These are phyloP conservation scores for Saksenaea oblongispora DNA, from an alignment of 371 early-diverging fungal genomes.

Conservation along the genomic window DNA sequence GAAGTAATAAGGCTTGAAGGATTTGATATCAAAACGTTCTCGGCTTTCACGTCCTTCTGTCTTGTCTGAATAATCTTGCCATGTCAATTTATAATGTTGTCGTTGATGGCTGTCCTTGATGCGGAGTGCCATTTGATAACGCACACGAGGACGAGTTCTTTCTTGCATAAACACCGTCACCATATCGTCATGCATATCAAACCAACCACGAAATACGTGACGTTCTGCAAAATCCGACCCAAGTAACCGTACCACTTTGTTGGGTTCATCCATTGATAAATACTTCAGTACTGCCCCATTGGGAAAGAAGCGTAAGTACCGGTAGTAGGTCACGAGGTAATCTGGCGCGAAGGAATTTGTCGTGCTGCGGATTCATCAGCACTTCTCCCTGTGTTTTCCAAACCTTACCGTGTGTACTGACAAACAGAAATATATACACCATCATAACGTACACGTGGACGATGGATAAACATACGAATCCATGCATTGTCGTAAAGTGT, in stretches of 20 bases:
- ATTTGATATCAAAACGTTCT: slow-evolving; percentile 17
- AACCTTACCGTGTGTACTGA: slow-evolving; percentile 40
- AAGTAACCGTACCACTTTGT: slow-evolving; percentile 26
- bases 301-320: slow-evolving; percentile 60
- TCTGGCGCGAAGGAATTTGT: slow-evolving; percentile 32
- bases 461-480: slow-evolving; percentile 47
- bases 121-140: slow-evolving; percentile 36
- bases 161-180: slow-evolving; percentile 25
- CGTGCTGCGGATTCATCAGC: slow-evolving; percentile 46
- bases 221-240: slow-evolving; percentile 21
- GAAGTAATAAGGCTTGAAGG: slow-evolving; percentile 27
- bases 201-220: slow-evolving; percentile 42
- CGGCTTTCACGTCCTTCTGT: slow-evolving; percentile 23
- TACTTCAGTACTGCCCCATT: slow-evolving; percentile 41
- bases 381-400: slow-evolving; percentile 6
- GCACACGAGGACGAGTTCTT: slow-evolving; percentile 22
- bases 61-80: slow-evolving; percentile 41
- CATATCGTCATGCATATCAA: slow-evolving; percentile 12
- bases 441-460: slow-evolving; percentile 58
- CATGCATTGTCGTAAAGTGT: slow-evolving; percentile 20
- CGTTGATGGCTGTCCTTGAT: slow-evolving; percentile 48
- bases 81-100: slow-evolving; percentile 56
- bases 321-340: slow-evolving; percentile 63
- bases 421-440: slow-evolving; percentile 63
- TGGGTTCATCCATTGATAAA: slow-evolving; percentile 52